phyloP scores from a whole-genome alignment of 2,329 filamentous ascomycete genomes.

The Stachybotrys chartarum region DNA sequence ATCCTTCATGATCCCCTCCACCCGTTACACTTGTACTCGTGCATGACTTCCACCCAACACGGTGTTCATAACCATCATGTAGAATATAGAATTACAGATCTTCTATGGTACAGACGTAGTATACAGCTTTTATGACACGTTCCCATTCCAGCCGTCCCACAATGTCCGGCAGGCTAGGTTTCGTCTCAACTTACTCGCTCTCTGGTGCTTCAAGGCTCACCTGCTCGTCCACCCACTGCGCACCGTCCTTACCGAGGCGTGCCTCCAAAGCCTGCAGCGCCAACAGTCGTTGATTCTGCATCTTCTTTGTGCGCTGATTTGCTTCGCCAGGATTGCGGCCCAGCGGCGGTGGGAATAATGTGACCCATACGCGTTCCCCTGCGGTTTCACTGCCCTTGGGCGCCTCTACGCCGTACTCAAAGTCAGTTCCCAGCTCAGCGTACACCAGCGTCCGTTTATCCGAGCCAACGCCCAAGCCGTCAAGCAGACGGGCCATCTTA shows the following conservation, averaged over 20 bases:
- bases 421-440: slow-evolving; percentile 57
- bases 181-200: no score
- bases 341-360: slow-evolving; percentile 43
- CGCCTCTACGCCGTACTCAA: slow-evolving; percentile 54
- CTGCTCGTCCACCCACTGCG: no score
- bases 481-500: slow-evolving; percentile 65
- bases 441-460: slow-evolving; percentile 56
- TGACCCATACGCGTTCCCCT: slow-evolving; percentile 17
- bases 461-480: slow-evolving; percentile 65
- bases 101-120: no score
- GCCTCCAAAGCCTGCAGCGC: slow-evolving; percentile 20
- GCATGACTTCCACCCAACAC: no score
- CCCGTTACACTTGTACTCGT: no score
- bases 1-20: no score
- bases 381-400: neutral
- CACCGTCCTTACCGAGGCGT: slow-evolving; percentile 14
- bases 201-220: no score
- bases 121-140: no score
- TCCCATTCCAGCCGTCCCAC: no score
- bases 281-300: slow-evolving; percentile 4
- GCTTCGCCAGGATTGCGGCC: slow-evolving; percentile 5
- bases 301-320: slow-evolving; percentile 16
- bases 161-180: no score
- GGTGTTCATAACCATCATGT: no score
- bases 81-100: no score